phyloP scores from a whole-genome alignment of 805 yeast species.

The Saccharomycopsis javanensis region DNA sequence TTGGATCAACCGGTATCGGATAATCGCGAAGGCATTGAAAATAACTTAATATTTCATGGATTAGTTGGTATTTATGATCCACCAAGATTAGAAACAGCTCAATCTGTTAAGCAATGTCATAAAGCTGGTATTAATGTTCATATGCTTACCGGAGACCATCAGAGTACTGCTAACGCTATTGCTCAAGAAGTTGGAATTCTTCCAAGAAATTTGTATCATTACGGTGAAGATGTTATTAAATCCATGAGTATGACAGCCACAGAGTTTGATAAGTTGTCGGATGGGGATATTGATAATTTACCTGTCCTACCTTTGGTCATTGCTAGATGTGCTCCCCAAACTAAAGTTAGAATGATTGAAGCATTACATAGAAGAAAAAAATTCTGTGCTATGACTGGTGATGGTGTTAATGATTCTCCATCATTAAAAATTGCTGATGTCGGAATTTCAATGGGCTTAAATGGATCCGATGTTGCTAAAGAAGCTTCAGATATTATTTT shows the following conservation, averaged over 20 bases:
- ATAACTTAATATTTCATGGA: constrained; percentile 48
- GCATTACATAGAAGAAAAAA: constrained; percentile 56
- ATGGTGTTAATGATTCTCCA: constrained; percentile 78
- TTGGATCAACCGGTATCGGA: constrained; percentile 22
- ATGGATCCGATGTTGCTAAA: constrained; percentile 80
- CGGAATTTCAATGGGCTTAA: constrained; percentile 77
- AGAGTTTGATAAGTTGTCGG: constrained; percentile 55
- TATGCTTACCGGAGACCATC: constrained; percentile 78
- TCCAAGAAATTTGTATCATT: constrained; percentile 50
- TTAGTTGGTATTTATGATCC: constrained; percentile 75
- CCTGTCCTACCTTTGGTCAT: constrained; percentile 68
- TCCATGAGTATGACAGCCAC: constrained; percentile 70
- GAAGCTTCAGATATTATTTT: constrained; percentile 72
- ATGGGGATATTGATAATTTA: constrained; percentile 48
- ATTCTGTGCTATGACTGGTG: constrained; percentile 76
- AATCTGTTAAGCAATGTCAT: constrained; percentile 57
- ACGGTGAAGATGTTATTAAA: constrained; percentile 44
- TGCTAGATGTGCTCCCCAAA: constrained; percentile 77
- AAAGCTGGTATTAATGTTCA: constrained; percentile 70
- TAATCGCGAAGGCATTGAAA: constrained; percentile 40
- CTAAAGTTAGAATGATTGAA: constrained; percentile 73
- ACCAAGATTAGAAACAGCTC: constrained; percentile 60
- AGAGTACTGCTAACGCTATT: constrained; percentile 68
- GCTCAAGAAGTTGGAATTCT: constrained; percentile 75
- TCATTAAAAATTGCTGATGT: constrained; percentile 68